Percentiles rank a stretch among this genome's conserved stretches.
Conservation (phyloP, 768 basidiomycete genomes). For the Termitomyces sp. region DNA sequence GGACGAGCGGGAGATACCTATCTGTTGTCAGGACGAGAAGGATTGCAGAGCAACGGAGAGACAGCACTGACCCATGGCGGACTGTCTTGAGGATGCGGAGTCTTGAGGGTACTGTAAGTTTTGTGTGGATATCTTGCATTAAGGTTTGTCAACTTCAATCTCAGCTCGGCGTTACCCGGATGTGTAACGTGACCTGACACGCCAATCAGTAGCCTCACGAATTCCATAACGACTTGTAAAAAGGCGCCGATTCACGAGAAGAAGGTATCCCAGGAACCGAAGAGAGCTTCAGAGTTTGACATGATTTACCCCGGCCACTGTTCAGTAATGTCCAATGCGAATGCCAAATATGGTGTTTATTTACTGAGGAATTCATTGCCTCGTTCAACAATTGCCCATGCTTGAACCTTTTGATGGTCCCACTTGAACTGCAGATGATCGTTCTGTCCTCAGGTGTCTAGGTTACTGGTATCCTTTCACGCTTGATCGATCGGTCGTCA, state of each 20-base stretch:
- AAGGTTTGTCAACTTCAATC: conserved; percentile 35
- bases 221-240: too few species aligned
- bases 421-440: background rate
- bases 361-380: background rate
- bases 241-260: too few species aligned
- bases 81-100: conserved; percentile 62
- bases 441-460: background rate
- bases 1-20: conserved; percentile 96
- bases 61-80: conserved; percentile 68
- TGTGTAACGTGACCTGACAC: conserved; percentile 4
- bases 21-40: conserved; percentile 7
- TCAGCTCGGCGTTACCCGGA: conserved; percentile 29
- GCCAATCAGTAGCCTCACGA: background rate
- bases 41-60: conserved; percentile 7
- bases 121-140: conserved; percentile 50
- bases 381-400: background rate
- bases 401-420: background rate
- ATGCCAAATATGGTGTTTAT: background rate
- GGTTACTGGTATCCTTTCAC: background rate
- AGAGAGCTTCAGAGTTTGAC: background rate
- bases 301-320: background rate
- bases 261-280: background rate
- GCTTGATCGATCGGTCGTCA: background rate
- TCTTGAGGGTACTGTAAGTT: conserved; percentile 35
- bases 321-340: background rate